A percentile compares a stretch with the other conserved stretches of the same genome.
phyloP scores from a whole-genome alignment of 768 basidiomycete species.

The Podaxis mareebaensis region DNA sequence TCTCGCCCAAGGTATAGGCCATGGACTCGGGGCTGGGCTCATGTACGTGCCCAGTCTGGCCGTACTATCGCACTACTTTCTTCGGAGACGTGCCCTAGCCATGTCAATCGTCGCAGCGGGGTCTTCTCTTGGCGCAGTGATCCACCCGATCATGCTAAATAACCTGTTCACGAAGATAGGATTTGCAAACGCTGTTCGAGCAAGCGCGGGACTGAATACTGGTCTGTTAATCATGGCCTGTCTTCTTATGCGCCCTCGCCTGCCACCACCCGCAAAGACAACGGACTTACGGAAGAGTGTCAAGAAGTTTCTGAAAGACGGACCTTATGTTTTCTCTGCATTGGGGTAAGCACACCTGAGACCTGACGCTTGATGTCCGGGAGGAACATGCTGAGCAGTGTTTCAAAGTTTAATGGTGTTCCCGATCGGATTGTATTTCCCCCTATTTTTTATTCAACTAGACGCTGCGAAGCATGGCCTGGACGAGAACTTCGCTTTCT shows the following conservation, averaged over 20 bases:
- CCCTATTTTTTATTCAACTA: conserved; percentile 43
- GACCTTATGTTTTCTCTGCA: conserved; percentile 9
- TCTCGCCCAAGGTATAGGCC: conserved; percentile 48
- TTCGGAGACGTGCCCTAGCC: conserved; percentile 39
- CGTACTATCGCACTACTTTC: conserved; percentile 48
- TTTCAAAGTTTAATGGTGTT: conserved; percentile 23
- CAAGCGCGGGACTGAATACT: conserved; percentile 21
- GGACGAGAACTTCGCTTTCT: conserved; percentile 36
- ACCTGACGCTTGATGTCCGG: neutral
- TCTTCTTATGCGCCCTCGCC: conserved; percentile 13
- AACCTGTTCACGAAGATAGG: conserved; percentile 32
- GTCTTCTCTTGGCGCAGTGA: conserved; percentile 31
- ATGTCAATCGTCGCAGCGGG: conserved; percentile 38
- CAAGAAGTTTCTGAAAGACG: conserved; percentile 8
- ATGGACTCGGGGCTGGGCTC: conserved; percentile 45
- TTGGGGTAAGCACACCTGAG: conserved; percentile 11
- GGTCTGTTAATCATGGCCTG: conserved; percentile 19
- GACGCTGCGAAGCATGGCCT: conserved; percentile 34
- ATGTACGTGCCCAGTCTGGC: conserved; percentile 45
- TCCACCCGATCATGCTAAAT: conserved; percentile 56
- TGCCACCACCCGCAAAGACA: conserved; percentile 10
- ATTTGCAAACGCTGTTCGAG: conserved; percentile 20
- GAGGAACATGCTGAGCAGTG: neutral
- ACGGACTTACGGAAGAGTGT: conserved; percentile 7
- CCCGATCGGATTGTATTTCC: conserved; percentile 30